Evolutionary conservation across 1,139 yeast species (phyloP), one percentile per base, ranked within the genome.

Genomic region (Yamadazyma siamensis): DNA sequence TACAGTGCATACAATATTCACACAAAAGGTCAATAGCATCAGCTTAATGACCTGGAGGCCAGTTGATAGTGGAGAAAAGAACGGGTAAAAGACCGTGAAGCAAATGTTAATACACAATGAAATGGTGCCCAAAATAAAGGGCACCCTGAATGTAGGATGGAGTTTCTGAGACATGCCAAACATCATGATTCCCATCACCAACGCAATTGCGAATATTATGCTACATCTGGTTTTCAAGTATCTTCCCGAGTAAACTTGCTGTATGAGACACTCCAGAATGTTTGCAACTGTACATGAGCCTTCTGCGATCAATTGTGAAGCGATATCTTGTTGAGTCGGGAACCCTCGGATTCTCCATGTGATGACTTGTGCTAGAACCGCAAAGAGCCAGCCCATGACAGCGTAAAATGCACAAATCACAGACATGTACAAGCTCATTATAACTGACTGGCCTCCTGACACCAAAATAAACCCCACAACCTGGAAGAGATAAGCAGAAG

Each of bases 391-490:
- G 1, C 52, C 56, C 15, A 46, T 25, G 5, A 48, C 19, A 6
- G 46, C 33, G 18, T 46, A 53, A 10, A 46, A 19, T 6, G 54
- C 40, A 23, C 49, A 40, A 1, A 43, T 20, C 2, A 56, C 4
- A 7, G 54, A 37, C 8, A 42, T 29, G 13, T 47, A 38, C 6
- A 54, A 26, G 24, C 52, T 47, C 12, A 41, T 26, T 1, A 49
- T 44, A 7, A 61, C 35, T 33, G 54, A 53, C 3, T 43, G 34
- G 1, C 65, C 65, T 2, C 69, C 68, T 5, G 60, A 33, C 11
- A 47, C 46, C 3, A 36, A 41, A 25, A 61, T 49, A 28, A 61
- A 59, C 2, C 54, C 58, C 20, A 59, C 41, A 18, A 61, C 49
- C 26, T 51, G 59, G 19, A 53, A 31, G 32, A 62, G 44, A 35